Evolutionary conservation across 306 rosid species (phyloP).

Genomic region (Lithocarpus polystachyus): DNA sequence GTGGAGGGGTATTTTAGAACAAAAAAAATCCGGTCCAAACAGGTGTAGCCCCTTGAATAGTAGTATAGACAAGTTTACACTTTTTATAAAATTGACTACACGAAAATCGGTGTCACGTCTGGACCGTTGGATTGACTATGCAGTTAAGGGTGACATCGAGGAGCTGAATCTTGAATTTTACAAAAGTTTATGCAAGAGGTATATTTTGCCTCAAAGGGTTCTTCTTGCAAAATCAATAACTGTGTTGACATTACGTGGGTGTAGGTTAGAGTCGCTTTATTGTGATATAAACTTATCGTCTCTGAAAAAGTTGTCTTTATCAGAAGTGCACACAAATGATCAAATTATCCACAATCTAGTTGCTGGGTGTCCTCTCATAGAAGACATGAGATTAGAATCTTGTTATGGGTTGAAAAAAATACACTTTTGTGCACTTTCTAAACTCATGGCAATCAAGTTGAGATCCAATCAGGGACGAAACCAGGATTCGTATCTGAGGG

Average conservation of each 20-base stretch:
- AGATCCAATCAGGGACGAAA: too few relatives aligned
- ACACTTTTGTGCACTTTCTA: too few relatives aligned
- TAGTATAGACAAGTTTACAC: constrained; percentile 2
- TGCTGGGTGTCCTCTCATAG: too few relatives aligned
- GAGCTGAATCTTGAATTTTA: constrained; percentile 4
- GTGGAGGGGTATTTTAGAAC: too few relatives aligned
- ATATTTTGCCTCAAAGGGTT: constrained; percentile 7
- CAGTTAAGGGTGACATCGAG: neutral
- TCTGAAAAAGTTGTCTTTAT: neutral
- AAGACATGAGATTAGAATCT: too few relatives aligned
- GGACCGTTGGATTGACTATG: constrained; percentile 11
- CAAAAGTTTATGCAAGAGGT: neutral
- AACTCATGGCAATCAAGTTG: too few relatives aligned
- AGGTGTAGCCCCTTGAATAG: too few relatives aligned
- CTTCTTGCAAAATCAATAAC: neutral
- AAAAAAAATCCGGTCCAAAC: too few relatives aligned
- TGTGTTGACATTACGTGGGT: neutral
- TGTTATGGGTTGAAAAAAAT: too few relatives aligned
- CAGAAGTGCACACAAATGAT: neutral
- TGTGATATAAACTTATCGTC: neutral
- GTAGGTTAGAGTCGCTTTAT: neutral
- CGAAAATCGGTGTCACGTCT: neutral
- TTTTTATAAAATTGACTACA: neutral
- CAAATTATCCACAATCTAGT: too few relatives aligned
- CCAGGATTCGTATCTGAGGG: too few relatives aligned